These are phyloP conservation scores for Allomyces macrogynus DNA, from an alignment of 192 early-diverging fungal genomes.

Conservation along the genomic window DNA sequence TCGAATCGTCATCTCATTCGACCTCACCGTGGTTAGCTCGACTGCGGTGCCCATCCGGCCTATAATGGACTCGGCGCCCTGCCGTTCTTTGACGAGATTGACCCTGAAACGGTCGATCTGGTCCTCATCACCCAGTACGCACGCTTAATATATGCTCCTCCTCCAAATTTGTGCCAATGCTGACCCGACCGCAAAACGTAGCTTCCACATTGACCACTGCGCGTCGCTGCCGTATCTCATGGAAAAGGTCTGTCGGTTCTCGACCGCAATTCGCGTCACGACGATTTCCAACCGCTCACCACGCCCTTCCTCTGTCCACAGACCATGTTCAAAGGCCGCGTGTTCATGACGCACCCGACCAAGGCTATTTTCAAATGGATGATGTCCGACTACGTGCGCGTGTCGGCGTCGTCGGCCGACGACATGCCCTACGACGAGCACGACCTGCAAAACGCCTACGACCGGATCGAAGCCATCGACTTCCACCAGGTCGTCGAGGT, in stretches of 20 bases:
- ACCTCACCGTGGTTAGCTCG: slow-evolving; percentile 32
- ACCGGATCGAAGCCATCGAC: slow-evolving; percentile 83
- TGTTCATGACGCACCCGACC: slow-evolving; percentile 98
- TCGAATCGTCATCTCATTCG: slow-evolving; percentile 2
- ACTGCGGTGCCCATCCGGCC: slow-evolving; percentile 91
- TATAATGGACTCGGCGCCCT: slow-evolving; percentile 71
- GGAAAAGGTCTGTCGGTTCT: slow-evolving; percentile 44
- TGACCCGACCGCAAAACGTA: slow-evolving; percentile 4
- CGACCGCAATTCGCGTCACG: neutral
- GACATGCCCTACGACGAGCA: slow-evolving; percentile 79
- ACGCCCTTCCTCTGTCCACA: slow-evolving; percentile 6
- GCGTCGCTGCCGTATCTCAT: slow-evolving; percentile 89
- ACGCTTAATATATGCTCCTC: neutral
- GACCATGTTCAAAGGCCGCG: slow-evolving; percentile 86
- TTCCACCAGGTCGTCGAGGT: slow-evolving; percentile 92
- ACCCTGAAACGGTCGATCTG: slow-evolving; percentile 69
- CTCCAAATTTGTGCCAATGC: neutral
- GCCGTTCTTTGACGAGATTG: slow-evolving; percentile 88
- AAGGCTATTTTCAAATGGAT: slow-evolving; percentile 97
- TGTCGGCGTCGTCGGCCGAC: slow-evolving; percentile 45
- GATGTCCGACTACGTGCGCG: slow-evolving; percentile 79
- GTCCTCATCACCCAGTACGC: slow-evolving; percentile 81
- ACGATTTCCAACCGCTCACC: neutral
- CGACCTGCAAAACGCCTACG: slow-evolving; percentile 58
- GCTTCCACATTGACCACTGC: slow-evolving; percentile 95